A percentile compares a stretch with the other conserved stretches of the same genome.
These are phyloP conservation scores for Ettlia oleoabundans DNA, from an alignment of 139 green algal species.

Conservation along the genomic window DNA sequence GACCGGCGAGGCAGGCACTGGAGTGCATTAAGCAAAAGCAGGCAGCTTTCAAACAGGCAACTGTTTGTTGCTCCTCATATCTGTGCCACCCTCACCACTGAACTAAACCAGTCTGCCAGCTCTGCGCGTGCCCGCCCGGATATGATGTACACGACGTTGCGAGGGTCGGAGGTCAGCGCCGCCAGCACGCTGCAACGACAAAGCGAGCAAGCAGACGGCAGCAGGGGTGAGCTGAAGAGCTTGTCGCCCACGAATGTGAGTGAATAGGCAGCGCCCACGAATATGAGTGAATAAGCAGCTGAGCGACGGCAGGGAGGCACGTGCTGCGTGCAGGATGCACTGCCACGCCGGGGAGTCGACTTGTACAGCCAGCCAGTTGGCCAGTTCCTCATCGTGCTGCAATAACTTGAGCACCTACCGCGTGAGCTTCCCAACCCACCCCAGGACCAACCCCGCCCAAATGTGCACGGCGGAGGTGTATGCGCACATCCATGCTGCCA, in stretches of 20 bases:
- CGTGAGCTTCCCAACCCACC: not conserved
- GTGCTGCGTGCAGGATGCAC: no score
- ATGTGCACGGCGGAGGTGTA: not conserved
- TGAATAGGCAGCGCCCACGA: not conserved
- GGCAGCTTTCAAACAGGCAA: not conserved
- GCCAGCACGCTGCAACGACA: slow-evolving; percentile 69
- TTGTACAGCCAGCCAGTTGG: no score
- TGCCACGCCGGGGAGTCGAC: no score
- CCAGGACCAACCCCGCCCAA: not conserved
- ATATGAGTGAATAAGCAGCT: no score
- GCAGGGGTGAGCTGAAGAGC: not conserved
- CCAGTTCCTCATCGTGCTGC: no score
- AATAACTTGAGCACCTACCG: no score
- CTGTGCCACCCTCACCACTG: slow-evolving; percentile 58
- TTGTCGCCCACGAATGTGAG: not conserved
- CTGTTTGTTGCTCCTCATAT: not conserved
- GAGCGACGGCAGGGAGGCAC: no score
- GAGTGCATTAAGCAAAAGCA: not conserved
- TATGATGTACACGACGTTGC: slow-evolving; percentile 93
- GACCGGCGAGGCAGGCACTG: no score
- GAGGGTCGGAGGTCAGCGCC: slow-evolving; percentile 71
- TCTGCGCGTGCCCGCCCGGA: slow-evolving; percentile 76
- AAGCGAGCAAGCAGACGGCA: slow-evolving; percentile 24
- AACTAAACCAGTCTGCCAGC: slow-evolving; percentile 87
- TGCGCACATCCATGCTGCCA: not conserved